These are phyloP conservation scores for Sporothrix inflata DNA, from an alignment of 2,329 filamentous ascomycete genomes.

Conservation along the genomic window DNA sequence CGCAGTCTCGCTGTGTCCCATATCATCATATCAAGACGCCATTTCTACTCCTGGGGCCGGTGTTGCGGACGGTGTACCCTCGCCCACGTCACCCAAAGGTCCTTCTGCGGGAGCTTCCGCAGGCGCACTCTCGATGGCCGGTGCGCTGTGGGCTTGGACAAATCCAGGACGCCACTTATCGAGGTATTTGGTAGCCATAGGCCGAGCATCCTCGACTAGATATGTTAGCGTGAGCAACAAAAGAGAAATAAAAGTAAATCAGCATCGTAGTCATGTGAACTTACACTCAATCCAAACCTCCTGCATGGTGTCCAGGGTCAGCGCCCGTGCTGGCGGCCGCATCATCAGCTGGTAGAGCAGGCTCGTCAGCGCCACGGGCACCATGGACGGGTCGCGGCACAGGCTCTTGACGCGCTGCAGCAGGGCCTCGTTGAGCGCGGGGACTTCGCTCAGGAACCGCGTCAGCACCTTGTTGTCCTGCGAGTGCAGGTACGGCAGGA, in stretches of 20 bases:
- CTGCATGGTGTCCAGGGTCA: conserved; percentile 67
- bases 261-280: conserved; percentile 39
- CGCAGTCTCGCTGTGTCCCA: not conserved
- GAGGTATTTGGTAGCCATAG: conserved; percentile 65
- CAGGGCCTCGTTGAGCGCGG: conserved; percentile 72
- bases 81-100: not conserved
- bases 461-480: conserved; percentile 83
- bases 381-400: conserved; percentile 67
- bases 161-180: conserved; percentile 63
- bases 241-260: not conserved
- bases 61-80: not conserved
- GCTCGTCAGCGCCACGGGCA: conserved; percentile 65
- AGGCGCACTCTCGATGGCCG: not conserved
- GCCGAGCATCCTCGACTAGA: conserved; percentile 63
- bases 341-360: conserved; percentile 70
- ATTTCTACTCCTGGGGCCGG: not conserved
- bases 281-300: conserved; percentile 69
- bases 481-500: conserved; percentile 87
- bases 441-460: conserved; percentile 88
- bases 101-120: not conserved
- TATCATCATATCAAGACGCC: not conserved
- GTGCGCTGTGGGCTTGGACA: conserved; percentile 42
- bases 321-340: conserved; percentile 65
- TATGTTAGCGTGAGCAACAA: conserved; percentile 3
- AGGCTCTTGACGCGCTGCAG: conserved; percentile 71